These are phyloP conservation scores for Aureobasidium leucospermi DNA, from an alignment of 2,329 filamentous ascomycete genomes.

Conservation along the genomic window DNA sequence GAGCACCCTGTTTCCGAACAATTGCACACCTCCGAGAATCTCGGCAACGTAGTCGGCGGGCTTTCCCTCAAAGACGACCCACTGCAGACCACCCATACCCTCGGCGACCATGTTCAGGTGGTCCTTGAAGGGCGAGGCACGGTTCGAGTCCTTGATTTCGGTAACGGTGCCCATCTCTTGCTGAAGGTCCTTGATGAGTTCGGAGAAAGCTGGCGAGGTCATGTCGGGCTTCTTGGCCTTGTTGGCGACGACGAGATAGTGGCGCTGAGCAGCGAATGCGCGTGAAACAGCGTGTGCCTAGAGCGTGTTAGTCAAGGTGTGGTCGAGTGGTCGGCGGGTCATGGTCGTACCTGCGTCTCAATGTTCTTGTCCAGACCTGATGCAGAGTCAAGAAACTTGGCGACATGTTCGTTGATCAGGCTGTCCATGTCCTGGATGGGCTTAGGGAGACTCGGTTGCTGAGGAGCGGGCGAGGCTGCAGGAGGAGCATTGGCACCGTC, in stretches of 20 bases:
- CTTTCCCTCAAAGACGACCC: constrained; percentile 78
- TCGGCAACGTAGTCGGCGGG: constrained; percentile 83
- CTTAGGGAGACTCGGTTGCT: constrained; percentile 54
- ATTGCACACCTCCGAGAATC: constrained; percentile 74
- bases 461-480: constrained; percentile 26
- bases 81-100: constrained; percentile 80
- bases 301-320: not conserved
- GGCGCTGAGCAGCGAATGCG: constrained; percentile 77
- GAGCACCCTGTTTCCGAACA: constrained; percentile 89
- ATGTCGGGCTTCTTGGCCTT: constrained; percentile 88
- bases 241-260: constrained; percentile 78
- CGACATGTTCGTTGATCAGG: constrained; percentile 66
- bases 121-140: constrained; percentile 65
- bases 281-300: constrained; percentile 50
- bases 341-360: constrained; percentile 34
- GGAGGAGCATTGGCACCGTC: constrained; percentile 24
- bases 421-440: constrained; percentile 83
- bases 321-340: not conserved
- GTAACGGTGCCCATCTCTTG: constrained; percentile 71
- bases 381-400: constrained; percentile 71
- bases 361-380: constrained; percentile 60
- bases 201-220: constrained; percentile 60
- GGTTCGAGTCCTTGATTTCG: constrained; percentile 74
- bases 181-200: constrained; percentile 81
- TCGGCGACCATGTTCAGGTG: constrained; percentile 84